A percentile compares a stretch with the other conserved stretches of the same genome.
Evolutionary conservation across 164 flowering plant genomes (phyloP).

Genomic region (Liriodendron chinense): DNA sequence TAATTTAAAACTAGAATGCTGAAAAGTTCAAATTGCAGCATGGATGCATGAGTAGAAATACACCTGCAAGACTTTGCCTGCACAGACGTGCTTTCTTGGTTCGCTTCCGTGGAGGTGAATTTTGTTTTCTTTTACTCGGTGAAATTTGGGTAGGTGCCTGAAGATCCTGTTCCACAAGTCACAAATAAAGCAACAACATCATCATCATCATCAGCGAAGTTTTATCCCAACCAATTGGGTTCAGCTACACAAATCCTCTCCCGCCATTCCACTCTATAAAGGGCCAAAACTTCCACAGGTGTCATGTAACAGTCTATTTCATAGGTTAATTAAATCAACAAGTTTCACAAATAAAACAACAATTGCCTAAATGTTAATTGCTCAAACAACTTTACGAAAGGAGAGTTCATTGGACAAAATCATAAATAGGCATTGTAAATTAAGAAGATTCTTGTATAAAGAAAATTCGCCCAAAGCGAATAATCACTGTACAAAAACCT

Average conservation of each 20-base stretch:
- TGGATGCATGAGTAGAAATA: constrained; percentile 3
- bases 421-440: neutral
- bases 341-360: neutral
- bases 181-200: no score
- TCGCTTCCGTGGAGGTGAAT: neutral
- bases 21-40: neutral
- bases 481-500: neutral
- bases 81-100: neutral
- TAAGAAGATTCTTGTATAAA: neutral
- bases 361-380: neutral
- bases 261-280: no score
- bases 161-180: neutral
- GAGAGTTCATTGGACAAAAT: neutral
- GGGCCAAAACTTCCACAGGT: no score
- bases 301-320: no score
- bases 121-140: neutral
- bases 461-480: neutral
- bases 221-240: no score
- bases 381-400: neutral
- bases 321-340: no score
- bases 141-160: constrained; percentile 14
- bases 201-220: no score
- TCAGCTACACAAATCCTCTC: no score
- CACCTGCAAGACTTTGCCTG: constrained; percentile 67
- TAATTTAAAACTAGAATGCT: neutral